Percentiles rank a stretch among this genome's conserved stretches.
These are phyloP conservation scores for Mycena olivaceomarginata DNA, from an alignment of 768 basidiomycete genomes.

Conservation along the genomic window DNA sequence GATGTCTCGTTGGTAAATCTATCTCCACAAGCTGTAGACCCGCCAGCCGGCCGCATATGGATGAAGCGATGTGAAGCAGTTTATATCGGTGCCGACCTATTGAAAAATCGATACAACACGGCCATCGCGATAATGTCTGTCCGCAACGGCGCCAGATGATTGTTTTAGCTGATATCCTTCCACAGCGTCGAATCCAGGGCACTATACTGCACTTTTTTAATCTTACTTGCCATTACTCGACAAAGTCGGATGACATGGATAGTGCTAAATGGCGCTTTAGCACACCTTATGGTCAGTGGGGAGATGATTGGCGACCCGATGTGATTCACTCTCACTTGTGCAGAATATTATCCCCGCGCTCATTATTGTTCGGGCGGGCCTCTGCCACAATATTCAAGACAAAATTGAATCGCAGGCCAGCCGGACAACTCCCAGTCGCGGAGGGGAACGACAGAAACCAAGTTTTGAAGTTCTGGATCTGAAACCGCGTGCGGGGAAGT, in stretches of 20 bases:
- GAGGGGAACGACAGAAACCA: too few relatives aligned
- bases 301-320: too few relatives aligned
- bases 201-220: slow-evolving; percentile 1
- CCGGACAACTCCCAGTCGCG: too few relatives aligned
- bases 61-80: slow-evolving; percentile 6
- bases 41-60: slow-evolving; percentile 2
- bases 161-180: not conserved
- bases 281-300: not conserved
- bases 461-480: too few relatives aligned
- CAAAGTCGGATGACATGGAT: not conserved
- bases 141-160: not conserved
- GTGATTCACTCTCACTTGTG: not conserved
- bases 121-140: not conserved
- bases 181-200: slow-evolving; percentile 2
- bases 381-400: not conserved
- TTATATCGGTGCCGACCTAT: not conserved
- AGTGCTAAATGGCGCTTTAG: not conserved
- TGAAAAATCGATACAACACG: slow-evolving; percentile 4
- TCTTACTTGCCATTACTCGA: not conserved
- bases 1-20: too few relatives aligned
- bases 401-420: too few relatives aligned
- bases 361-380: slow-evolving; percentile 1
- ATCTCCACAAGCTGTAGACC: not conserved
- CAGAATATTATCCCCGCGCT: slow-evolving; percentile 3
- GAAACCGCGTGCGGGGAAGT: too few relatives aligned